These are phyloP conservation scores for Scenedesmus sp. DNA, from an alignment of 163 green algal genomes.

Conservation along the genomic window DNA sequence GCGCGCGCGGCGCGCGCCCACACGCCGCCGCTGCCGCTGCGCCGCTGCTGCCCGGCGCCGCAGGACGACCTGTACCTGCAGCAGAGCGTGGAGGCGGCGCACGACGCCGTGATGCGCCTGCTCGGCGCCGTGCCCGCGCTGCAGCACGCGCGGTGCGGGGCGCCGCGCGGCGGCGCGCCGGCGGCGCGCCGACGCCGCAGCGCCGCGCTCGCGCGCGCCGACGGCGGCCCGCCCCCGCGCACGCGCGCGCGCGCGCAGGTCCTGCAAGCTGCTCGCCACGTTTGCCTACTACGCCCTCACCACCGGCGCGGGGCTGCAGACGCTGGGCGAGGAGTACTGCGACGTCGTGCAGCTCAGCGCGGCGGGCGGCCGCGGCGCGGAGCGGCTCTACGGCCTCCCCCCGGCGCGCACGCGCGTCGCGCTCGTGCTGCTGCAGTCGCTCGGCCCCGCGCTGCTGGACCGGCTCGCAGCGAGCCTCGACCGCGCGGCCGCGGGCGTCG, in stretches of 20 bases:
- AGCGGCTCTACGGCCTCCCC: not conserved
- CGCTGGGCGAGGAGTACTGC: constrained; percentile 88
- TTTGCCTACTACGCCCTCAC: constrained; percentile 78
- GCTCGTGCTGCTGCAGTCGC: constrained; percentile 65
- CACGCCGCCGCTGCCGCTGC: too few relatives aligned
- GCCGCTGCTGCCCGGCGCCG: too few relatives aligned
- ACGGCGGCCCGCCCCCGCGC: too few relatives aligned
- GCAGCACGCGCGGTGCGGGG: constrained; percentile 59
- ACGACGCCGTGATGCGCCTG: constrained; percentile 69
- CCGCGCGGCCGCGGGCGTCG: constrained; percentile 8
- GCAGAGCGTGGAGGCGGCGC: constrained; percentile 64
- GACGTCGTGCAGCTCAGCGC: constrained; percentile 66
- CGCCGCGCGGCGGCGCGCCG: too few relatives aligned
- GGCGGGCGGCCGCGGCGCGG: not conserved
- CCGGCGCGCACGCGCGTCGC: constrained; percentile 43
- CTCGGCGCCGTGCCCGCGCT: constrained; percentile 67
- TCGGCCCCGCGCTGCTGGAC: constrained; percentile 39
- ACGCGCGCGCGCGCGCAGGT: constrained; percentile 55
- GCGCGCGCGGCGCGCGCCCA: too few relatives aligned
- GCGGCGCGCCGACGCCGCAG: too few relatives aligned
- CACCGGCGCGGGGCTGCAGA: constrained; percentile 74
- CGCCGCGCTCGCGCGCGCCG: too few relatives aligned
- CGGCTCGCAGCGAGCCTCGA: constrained; percentile 26
- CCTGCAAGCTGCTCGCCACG: constrained; percentile 64
- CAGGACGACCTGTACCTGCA: constrained; percentile 80